Percentiles rank a stretch among this genome's conserved stretches.
phyloP scores from a whole-genome alignment of 306 rosid genomes.

The Arachis hypogaea region DNA sequence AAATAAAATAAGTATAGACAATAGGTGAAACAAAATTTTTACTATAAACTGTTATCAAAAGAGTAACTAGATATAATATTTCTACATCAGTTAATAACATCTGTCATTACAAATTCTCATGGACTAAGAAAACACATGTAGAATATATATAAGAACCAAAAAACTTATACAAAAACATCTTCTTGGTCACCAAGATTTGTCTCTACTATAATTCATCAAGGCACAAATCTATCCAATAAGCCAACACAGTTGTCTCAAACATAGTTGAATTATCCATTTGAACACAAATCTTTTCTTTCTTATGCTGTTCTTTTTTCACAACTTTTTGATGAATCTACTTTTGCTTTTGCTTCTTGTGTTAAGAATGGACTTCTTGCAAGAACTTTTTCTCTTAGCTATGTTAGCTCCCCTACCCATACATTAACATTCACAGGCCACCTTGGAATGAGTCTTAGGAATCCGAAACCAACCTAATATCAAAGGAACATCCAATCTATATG shows the following conservation, averaged over 20 bases:
- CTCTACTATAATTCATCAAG: slow-evolving; percentile 49
- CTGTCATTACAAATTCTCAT: not conserved
- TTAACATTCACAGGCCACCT: slow-evolving; percentile 34
- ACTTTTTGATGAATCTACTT: slow-evolving; percentile 37
- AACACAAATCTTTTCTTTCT: slow-evolving; percentile 12
- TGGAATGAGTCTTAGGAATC: too few relatives aligned
- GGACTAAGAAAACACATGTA: slow-evolving; percentile 9
- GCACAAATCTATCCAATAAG: slow-evolving; percentile 85
- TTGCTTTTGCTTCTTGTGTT: slow-evolving; percentile 35
- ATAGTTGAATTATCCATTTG: slow-evolving; percentile 40
- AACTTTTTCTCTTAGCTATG: slow-evolving; percentile 62
- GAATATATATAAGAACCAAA: not conserved
- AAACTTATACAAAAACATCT: not conserved
- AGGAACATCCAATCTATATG: too few relatives aligned
- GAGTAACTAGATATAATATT: not conserved
- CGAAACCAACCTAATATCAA: too few relatives aligned
- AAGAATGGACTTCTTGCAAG: slow-evolving; percentile 36
- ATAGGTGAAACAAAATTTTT: too few relatives aligned
- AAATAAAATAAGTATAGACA: not conserved
- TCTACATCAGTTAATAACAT: not conserved
- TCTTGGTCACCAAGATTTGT: not conserved
- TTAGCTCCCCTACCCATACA: slow-evolving; percentile 68
- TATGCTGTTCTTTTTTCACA: slow-evolving; percentile 30
- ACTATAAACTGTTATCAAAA: too few relatives aligned
- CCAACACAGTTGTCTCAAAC: slow-evolving; percentile 78